Conservation (phyloP, 2,329 filamentous ascomycete genomes). For the Penicillium nordicum region DNA sequence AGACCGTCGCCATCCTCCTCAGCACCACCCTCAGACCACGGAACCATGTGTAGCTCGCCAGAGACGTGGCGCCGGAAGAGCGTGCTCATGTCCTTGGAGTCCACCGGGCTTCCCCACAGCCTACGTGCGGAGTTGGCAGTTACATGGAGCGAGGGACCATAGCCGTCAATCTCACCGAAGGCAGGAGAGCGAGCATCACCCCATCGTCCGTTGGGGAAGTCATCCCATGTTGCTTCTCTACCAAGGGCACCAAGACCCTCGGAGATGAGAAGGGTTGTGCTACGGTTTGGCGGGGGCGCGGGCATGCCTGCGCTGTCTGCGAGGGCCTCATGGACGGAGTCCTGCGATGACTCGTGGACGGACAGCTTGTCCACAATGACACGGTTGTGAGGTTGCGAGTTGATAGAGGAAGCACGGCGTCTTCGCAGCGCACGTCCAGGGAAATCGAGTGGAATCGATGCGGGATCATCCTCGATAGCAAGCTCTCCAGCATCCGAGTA, state of each 20-base stretch:
- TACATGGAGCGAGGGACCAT: constrained; percentile 92
- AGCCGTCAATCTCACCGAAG: constrained; percentile 96
- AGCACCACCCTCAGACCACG: constrained; percentile 80
- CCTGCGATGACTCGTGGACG: constrained; percentile 34
- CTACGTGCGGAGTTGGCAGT: constrained; percentile 76
- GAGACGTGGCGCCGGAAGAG: constrained; percentile 79
- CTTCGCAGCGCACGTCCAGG: constrained; percentile 33
- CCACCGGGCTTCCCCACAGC: constrained; percentile 78
- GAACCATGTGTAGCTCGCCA: constrained; percentile 75
- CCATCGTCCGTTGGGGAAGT: constrained; percentile 95
- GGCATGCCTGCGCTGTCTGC: constrained; percentile 76
- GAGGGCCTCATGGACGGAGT: constrained; percentile 60
- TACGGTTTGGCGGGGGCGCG: constrained; percentile 66
- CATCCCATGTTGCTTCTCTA: constrained; percentile 96
- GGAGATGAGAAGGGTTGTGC: constrained; percentile 86
- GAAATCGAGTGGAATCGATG: constrained; percentile 23
- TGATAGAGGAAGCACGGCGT: constrained; percentile 71
- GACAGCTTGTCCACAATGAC: constrained; percentile 68
- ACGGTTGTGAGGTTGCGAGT: constrained; percentile 81
- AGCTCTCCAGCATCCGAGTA: constrained; percentile 47
- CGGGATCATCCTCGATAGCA: constrained; percentile 41
- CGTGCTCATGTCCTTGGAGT: constrained; percentile 66
- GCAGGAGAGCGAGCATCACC: constrained; percentile 89
- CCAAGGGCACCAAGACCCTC: constrained; percentile 88
- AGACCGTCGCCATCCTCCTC: constrained; percentile 50